phyloP scores from a whole-genome alignment of 495 filamentous ascomycete species.

The Beverwykella pulmonaria region DNA sequence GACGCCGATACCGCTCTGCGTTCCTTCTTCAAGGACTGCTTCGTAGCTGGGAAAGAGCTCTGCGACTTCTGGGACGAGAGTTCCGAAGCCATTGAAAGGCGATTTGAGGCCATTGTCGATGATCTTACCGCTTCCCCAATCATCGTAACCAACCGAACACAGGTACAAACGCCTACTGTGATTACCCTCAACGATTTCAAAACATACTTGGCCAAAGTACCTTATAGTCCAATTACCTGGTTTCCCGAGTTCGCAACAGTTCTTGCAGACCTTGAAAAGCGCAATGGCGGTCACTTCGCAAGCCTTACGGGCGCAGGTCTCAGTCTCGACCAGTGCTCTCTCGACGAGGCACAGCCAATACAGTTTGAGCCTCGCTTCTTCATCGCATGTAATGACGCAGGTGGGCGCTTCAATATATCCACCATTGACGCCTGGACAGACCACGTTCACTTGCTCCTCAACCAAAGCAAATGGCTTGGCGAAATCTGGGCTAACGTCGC shows the following conservation, averaged over 20 bases:
- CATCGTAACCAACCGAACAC: constrained; percentile 38
- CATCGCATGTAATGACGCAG: constrained; percentile 53
- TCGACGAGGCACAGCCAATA: background rate
- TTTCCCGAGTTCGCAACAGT: constrained; percentile 61
- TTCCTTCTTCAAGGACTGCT: constrained; percentile 58
- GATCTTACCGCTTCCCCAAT: constrained; percentile 53
- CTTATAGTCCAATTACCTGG: constrained; percentile 61
- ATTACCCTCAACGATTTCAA: constrained; percentile 40
- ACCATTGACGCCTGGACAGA: constrained; percentile 50
- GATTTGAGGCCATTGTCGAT: constrained; percentile 49
- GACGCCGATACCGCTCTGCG: constrained; percentile 52
- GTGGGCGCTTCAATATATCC: constrained; percentile 62
- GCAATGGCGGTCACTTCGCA: constrained; percentile 58
- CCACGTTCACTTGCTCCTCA: constrained; percentile 50
- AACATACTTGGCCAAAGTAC: constrained; percentile 45
- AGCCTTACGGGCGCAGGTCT: constrained; percentile 38
- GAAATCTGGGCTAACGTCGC: constrained; percentile 40
- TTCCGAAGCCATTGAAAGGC: constrained; percentile 47
- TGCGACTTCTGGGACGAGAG: constrained; percentile 47
- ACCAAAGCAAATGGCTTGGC: constrained; percentile 60
- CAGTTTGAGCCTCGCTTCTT: constrained; percentile 5
- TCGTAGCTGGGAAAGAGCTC: constrained; percentile 49
- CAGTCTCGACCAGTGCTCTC: constrained; percentile 21
- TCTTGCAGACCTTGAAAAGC: constrained; percentile 56
- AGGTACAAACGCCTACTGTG: constrained; percentile 24